phyloP scores from a whole-genome alignment of 495 filamentous ascomycete genomes.

The Clavariopsis aquatica region DNA sequence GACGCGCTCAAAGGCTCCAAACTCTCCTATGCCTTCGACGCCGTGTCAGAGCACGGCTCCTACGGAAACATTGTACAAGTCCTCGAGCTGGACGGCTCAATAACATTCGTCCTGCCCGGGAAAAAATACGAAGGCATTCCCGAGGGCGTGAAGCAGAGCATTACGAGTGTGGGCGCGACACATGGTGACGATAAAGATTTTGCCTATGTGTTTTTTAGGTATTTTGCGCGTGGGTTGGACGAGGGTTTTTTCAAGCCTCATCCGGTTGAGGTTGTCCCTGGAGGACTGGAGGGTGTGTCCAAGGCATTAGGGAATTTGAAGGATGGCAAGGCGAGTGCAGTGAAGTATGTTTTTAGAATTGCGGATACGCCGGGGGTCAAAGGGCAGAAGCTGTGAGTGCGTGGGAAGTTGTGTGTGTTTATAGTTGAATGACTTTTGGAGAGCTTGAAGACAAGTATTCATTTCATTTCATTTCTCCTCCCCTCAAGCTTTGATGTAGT shows the following conservation, averaged over 20 bases:
- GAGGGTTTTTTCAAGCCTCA: slow-evolving; percentile 66
- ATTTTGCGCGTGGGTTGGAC: slow-evolving; percentile 54
- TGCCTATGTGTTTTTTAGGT: slow-evolving; percentile 57
- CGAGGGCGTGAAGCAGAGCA: slow-evolving; percentile 29
- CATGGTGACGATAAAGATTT: slow-evolving; percentile 58
- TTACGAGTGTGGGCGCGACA: slow-evolving; percentile 53
- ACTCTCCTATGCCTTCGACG: slow-evolving; percentile 59
- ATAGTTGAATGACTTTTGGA: too few relatives aligned
- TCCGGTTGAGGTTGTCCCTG: slow-evolving; percentile 60
- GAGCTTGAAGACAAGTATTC: too few relatives aligned
- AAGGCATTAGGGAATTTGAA: slow-evolving; percentile 57
- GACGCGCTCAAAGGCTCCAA: slow-evolving; percentile 48
- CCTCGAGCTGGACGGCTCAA: slow-evolving; percentile 50
- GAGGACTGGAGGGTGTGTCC: slow-evolving; percentile 59
- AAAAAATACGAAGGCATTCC: slow-evolving; percentile 41
- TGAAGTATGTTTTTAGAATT: slow-evolving; percentile 71
- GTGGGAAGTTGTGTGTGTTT: background rate
- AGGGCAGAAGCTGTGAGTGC: background rate
- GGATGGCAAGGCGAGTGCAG: slow-evolving; percentile 63
- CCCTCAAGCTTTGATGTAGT: too few relatives aligned
- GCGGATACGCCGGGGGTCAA: slow-evolving; percentile 55
- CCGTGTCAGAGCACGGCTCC: slow-evolving; percentile 57
- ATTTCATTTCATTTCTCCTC: too few relatives aligned
- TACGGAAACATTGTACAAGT: slow-evolving; percentile 52
- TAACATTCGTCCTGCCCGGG: slow-evolving; percentile 57